Conservation (phyloP, 2,329 filamentous ascomycete species). For the Ilyonectria mors-panacis region DNA sequence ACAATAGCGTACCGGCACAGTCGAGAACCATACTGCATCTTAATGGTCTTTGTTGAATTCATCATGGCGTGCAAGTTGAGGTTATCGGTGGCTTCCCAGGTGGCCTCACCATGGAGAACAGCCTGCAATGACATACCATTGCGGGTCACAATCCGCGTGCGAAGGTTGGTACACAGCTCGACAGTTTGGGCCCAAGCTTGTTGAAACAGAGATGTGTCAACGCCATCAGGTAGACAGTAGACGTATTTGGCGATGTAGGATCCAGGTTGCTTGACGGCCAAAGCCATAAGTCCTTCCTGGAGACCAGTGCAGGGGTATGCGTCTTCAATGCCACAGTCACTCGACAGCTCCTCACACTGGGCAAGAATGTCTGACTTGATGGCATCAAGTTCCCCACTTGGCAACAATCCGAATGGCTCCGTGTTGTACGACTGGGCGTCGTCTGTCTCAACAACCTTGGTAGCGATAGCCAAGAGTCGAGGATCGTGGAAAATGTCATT, state of each 20-base stretch:
- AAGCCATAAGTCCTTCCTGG: constrained; percentile 53
- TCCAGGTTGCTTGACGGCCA: constrained; percentile 27
- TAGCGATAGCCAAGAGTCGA: constrained; percentile 4
- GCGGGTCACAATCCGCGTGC: constrained; percentile 3
- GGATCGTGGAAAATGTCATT: constrained; percentile 23
- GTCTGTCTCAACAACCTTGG: neutral
- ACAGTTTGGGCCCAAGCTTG: constrained; percentile 4
- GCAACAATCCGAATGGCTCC: neutral
- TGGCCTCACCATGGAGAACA: neutral
- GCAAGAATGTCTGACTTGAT: constrained; percentile 3
- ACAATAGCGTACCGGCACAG: constrained; percentile 12
- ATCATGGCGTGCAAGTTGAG: neutral
- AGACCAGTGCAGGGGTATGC: constrained; percentile 54
- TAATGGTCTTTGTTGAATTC: neutral
- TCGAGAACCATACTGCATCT: constrained; percentile 16
- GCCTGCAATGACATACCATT: constrained; percentile 11
- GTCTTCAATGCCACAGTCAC: constrained; percentile 46
- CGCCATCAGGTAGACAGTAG: neutral
- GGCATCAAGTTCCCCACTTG: neutral
- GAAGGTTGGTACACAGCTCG: constrained; percentile 4
- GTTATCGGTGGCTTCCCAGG: neutral
- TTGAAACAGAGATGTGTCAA: constrained; percentile 2
- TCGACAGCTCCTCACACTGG: constrained; percentile 5
- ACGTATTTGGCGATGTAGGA: constrained; percentile 29
- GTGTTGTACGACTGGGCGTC: neutral